Base-by-base conservation (phyloP, 1,284 basidiomycete genomes). In the Cryptococcus sp. region DNA sequence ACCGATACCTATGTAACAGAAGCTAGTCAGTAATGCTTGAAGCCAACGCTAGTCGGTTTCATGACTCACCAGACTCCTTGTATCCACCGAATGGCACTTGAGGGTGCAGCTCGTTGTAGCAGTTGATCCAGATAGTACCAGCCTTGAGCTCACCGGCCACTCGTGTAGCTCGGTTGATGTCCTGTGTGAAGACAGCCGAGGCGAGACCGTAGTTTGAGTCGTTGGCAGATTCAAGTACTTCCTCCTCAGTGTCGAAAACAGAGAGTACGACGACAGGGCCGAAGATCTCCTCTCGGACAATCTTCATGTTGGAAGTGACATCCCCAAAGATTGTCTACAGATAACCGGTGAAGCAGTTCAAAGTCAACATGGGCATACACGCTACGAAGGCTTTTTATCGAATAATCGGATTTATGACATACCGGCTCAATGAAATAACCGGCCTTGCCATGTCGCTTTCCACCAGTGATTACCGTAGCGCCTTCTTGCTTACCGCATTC, bases 271-370 rank as follows among this genome's bases (percentile, higher is more conserved):
- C 68, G 60, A 80, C 77, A 39, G 62, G 62, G 6, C 91, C 92
- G 70, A 93, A 93, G 73, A 94, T 93, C 80, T 96, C 93, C 80
- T 96, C 93, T 70, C 84, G 79, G 60, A 90, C 87, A 72, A 97
- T 95, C 80, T 85, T 87, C 89, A 93, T 92, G 61, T 88, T 83
- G 37, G 86, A 82, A 50, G 81, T 84, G 41, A 85, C 85, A 72
- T 93, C 82, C 43, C 87, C 87, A 83, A 95, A 95, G 77, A 95
- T 85, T 38, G 92, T 95, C n/a, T 72, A 54, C n/a, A 26, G 5
- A 23, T 39, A 29, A 46, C 25, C 38, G 17, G 11, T 34, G 29
- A 34, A 34, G 29, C 29, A 13, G 3, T 5, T 3, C 7, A 34
- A 47, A 26, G 8, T 17, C 19, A 16, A 37, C n/a, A 37, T 3